Percentiles rank a stretch among this genome's conserved stretches.
Conservation (phyloP, 2,329 filamentous ascomycete genomes). For the Didymella segeticola region DNA sequence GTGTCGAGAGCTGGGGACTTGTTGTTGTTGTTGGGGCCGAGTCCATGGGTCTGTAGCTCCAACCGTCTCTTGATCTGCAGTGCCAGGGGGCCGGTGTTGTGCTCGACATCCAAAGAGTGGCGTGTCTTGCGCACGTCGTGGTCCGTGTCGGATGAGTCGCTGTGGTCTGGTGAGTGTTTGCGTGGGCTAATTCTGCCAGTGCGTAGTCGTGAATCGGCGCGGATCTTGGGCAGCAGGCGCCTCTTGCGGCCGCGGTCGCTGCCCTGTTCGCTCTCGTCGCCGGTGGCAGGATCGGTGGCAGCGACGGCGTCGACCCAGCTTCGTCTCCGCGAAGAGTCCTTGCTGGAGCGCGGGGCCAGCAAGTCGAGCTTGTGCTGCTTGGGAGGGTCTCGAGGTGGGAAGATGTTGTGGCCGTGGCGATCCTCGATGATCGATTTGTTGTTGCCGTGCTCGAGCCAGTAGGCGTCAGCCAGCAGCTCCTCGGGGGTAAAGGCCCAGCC, state of each 20-base stretch:
- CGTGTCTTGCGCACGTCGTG: slow-evolving; percentile 60
- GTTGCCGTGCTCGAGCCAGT: slow-evolving; percentile 84
- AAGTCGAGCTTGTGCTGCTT: slow-evolving; percentile 34
- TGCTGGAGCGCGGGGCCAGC: slow-evolving; percentile 41
- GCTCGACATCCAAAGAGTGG: slow-evolving; percentile 53
- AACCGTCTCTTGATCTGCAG: slow-evolving; percentile 54
- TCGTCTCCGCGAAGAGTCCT: slow-evolving; percentile 39
- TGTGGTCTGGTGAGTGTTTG: slow-evolving; percentile 32
- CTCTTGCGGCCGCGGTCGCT: slow-evolving; percentile 49
- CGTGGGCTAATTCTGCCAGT: slow-evolving; percentile 13
- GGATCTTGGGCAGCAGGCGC: slow-evolving; percentile 40
- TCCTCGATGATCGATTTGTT: slow-evolving; percentile 86
- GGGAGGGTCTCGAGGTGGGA: slow-evolving; percentile 46
- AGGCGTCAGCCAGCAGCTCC: slow-evolving; percentile 86
- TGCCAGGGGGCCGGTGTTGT: slow-evolving; percentile 56
- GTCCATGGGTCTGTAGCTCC: slow-evolving; percentile 51
- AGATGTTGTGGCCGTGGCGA: slow-evolving; percentile 76
- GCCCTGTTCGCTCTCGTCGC: slow-evolving; percentile 46
- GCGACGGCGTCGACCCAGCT: slow-evolving; percentile 41
- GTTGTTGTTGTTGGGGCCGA: slow-evolving; percentile 33
- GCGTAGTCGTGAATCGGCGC: slow-evolving; percentile 40
- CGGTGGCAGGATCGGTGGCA: slow-evolving; percentile 38
- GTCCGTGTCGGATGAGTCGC: slow-evolving; percentile 47
- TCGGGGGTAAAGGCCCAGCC: slow-evolving; percentile 86
- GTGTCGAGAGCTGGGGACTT: slow-evolving; percentile 50